Conservation (phyloP, 1,284 basidiomycete species). For the Ustilago cynodontis region DNA sequence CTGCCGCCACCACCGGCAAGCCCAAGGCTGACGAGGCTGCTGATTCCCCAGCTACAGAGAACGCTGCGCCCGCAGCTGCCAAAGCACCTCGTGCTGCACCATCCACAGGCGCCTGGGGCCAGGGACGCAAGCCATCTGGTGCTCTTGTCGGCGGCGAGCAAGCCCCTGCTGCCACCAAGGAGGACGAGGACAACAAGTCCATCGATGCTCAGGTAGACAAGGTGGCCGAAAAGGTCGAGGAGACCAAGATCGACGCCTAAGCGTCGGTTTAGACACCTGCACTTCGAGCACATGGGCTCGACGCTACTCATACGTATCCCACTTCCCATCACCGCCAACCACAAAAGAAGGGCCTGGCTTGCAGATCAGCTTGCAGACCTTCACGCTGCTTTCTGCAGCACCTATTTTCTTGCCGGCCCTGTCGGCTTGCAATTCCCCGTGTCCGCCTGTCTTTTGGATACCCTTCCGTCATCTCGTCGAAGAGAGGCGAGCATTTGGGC, state of each 20-base stretch:
- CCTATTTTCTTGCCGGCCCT: slow-evolving; percentile 9
- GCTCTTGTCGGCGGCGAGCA: slow-evolving; percentile 48
- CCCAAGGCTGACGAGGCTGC: slow-evolving; percentile 11
- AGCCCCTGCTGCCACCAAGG: slow-evolving; percentile 8
- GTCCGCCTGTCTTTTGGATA: slow-evolving; percentile 28
- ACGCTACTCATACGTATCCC: background rate
- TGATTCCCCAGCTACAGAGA: slow-evolving; percentile 26
- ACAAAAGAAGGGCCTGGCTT: slow-evolving; percentile 32
- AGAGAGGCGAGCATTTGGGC: slow-evolving; percentile 9
- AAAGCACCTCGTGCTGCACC: slow-evolving; percentile 41
- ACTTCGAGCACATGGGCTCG: background rate
- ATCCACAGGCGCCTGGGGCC: slow-evolving; percentile 60
- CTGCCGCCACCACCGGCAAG: slow-evolving; percentile 19
- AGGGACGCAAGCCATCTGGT: slow-evolving; percentile 60
- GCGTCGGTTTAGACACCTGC: background rate
- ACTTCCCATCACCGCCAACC: background rate
- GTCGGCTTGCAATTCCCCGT: background rate
- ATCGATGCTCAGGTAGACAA: slow-evolving; percentile 42
- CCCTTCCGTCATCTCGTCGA: slow-evolving; percentile 20
- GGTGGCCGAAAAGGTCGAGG: slow-evolving; percentile 42
- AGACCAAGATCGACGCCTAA: slow-evolving; percentile 47
- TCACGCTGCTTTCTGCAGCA: slow-evolving; percentile 24
- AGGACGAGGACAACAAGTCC: slow-evolving; percentile 15
- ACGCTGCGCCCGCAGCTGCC: slow-evolving; percentile 22
- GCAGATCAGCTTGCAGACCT: slow-evolving; percentile 12